phyloP scores from a whole-genome alignment of 768 basidiomycete genomes.

The Epithele typhae region DNA sequence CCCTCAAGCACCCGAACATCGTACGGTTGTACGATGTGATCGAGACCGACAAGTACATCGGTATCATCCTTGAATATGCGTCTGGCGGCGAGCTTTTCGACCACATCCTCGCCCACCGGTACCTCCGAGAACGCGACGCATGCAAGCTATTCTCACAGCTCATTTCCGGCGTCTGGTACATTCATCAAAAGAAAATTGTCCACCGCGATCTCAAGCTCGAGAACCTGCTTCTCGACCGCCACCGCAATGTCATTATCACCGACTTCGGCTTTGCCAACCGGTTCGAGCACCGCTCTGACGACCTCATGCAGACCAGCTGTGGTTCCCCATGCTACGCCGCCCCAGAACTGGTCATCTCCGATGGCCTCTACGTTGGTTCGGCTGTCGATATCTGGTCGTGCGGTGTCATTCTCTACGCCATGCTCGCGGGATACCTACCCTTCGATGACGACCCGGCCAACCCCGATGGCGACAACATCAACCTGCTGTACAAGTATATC shows the following conservation, averaged over 20 bases:
- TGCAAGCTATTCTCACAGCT: conserved; percentile 96
- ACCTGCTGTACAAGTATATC: conserved; percentile 97
- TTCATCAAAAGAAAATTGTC: conserved; percentile 98
- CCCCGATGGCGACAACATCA: conserved; percentile 99
- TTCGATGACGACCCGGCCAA: conserved; percentile 99
- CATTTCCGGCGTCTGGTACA: conserved; percentile 97
- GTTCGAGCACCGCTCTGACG: conserved; percentile 88
- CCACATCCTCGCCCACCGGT: conserved; percentile 96
- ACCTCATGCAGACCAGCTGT: conserved; percentile 98
- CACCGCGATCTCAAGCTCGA: conserved; percentile 99
- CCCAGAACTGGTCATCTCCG: conserved; percentile 95
- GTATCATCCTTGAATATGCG: conserved; percentile 97
- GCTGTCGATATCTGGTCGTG: conserved; percentile 99
- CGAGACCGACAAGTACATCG: conserved; percentile 99
- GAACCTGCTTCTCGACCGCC: conserved; percentile 93
- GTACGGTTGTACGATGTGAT: conserved; percentile 98
- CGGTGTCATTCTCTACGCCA: conserved; percentile 93
- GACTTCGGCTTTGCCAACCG: conserved; percentile 99
- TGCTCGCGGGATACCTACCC: conserved; percentile 96
- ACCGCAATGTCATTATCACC: conserved; percentile 98
- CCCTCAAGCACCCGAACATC: conserved; percentile 95
- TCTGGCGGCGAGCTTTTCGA: conserved; percentile 98
- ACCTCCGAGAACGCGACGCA: conserved; percentile 91
- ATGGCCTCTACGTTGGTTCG: conserved; percentile 94
- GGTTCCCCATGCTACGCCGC: conserved; percentile 98